Evolutionary conservation across 306 rosid genomes (phyloP).

Genomic region (Cucurbita pepo): DNA sequence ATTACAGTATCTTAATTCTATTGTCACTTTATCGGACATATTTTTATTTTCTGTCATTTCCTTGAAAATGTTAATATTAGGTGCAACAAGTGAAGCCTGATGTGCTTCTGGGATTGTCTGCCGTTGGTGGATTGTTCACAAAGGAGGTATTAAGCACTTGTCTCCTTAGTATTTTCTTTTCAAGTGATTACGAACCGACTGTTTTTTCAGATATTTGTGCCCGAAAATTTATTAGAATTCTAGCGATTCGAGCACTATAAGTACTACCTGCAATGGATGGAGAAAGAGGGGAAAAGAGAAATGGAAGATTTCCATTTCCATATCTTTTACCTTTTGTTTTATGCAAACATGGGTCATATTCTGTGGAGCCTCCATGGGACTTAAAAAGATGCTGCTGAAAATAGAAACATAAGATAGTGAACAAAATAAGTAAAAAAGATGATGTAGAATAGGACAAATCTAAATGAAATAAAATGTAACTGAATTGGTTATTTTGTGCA

Average conservation of each 20-base stretch:
- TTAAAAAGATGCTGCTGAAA: not conserved
- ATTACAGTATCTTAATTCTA: not conserved
- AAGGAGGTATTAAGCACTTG: slow-evolving; percentile 46
- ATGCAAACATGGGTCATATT: not conserved
- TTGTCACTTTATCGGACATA: not conserved
- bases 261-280: not conserved
- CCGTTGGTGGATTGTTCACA: slow-evolving; percentile 95
- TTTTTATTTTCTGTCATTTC: slow-evolving; percentile 10
- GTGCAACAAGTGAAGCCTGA: slow-evolving; percentile 91
- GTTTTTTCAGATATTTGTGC: not conserved
- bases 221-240: not conserved
- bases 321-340: not conserved
- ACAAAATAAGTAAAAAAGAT: not conserved
- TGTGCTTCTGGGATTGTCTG: slow-evolving; percentile 97
- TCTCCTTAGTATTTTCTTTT: not conserved
- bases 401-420: not conserved
- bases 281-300: not conserved
- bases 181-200: not conserved
- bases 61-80: slow-evolving; percentile 26
- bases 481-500: not conserved
- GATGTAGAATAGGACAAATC: not conserved
- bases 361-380: not conserved
- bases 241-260: not conserved
- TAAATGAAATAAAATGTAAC: not conserved
- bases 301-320: not conserved